These are phyloP conservation scores for Blastomyces silverae DNA, from an alignment of 2,329 filamentous ascomycete genomes.

Conservation along the genomic window DNA sequence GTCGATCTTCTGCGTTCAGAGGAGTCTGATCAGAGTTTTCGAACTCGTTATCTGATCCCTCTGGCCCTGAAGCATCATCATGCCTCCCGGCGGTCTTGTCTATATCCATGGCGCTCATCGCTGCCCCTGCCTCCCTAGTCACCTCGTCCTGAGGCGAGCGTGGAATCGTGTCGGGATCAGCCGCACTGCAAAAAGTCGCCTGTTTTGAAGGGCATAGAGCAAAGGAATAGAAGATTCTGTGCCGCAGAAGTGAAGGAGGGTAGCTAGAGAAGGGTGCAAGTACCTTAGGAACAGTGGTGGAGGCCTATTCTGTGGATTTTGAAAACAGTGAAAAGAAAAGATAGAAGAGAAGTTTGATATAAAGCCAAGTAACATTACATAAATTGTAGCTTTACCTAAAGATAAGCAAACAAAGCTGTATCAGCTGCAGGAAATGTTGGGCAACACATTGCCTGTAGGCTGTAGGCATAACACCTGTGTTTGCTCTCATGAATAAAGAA, in stretches of 20 bases:
- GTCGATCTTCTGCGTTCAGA: slow-evolving; percentile 38
- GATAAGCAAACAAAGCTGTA: not conserved
- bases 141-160: not conserved
- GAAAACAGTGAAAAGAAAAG: not conserved
- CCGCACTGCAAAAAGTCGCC: not conserved
- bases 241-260: too few species aligned
- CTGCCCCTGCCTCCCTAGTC: not conserved
- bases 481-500: not conserved
- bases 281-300: too few species aligned
- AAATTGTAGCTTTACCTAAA: not conserved
- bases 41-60: slow-evolving; percentile 10
- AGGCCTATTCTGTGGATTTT: not conserved
- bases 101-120: slow-evolving; percentile 1
- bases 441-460: not conserved
- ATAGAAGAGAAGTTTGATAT: not conserved
- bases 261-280: too few species aligned
- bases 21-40: slow-evolving; percentile 27
- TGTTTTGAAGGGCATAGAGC: not conserved
- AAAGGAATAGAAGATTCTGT: not conserved
- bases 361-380: not conserved
- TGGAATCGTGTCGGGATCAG: not conserved
- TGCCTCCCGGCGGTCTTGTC: not conserved
- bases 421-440: not conserved
- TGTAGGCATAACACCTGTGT: not conserved
- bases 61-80: slow-evolving; percentile 7